Percentiles rank a stretch among this genome's conserved stretches.
Evolutionary conservation across 768 basidiomycete species (phyloP).

Genomic region (Cystoderma amianthinum): DNA sequence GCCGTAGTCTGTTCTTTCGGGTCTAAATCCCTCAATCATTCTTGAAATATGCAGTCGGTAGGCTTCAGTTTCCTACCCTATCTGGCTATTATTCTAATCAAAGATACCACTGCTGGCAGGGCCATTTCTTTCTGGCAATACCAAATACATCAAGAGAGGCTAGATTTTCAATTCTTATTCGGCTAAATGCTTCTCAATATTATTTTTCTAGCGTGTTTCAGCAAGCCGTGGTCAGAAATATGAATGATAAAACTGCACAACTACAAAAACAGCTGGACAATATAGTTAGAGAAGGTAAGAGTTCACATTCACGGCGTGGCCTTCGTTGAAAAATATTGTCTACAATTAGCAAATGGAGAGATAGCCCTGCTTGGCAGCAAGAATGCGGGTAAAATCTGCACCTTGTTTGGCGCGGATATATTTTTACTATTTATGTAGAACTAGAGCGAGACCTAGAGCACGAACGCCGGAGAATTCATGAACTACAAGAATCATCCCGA

Average conservation of each 20-base stretch:
- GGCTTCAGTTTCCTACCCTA: conserved; percentile 7
- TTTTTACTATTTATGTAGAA: conserved; percentile 31
- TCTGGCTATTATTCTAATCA: conserved; percentile 1
- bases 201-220: conserved; percentile 72
- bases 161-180: conserved; percentile 6
- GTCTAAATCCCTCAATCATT: conserved; percentile 66
- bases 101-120: conserved; percentile 24
- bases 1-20: conserved; percentile 75
- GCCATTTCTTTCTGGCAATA: conserved; percentile 91
- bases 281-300: conserved; percentile 79
- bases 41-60: conserved; percentile 80
- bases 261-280: conserved; percentile 82
- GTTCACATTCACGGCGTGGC: conserved; percentile 1
- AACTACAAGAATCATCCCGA: conserved; percentile 65
- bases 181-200: too few relatives aligned
- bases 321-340: too few relatives aligned
- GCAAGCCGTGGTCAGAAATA: conserved; percentile 72
- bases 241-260: conserved; percentile 79
- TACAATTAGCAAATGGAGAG: conserved; percentile 62
- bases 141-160: conserved; percentile 85
- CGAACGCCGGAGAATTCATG: conserved; percentile 68
- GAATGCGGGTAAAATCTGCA: conserved; percentile 39
- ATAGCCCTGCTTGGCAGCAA: conserved; percentile 66
- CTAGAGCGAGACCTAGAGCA: conserved; percentile 76
- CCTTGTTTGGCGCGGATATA: neutral